phyloP scores from a whole-genome alignment of 805 yeast species.

The Geotrichum ghanense region DNA sequence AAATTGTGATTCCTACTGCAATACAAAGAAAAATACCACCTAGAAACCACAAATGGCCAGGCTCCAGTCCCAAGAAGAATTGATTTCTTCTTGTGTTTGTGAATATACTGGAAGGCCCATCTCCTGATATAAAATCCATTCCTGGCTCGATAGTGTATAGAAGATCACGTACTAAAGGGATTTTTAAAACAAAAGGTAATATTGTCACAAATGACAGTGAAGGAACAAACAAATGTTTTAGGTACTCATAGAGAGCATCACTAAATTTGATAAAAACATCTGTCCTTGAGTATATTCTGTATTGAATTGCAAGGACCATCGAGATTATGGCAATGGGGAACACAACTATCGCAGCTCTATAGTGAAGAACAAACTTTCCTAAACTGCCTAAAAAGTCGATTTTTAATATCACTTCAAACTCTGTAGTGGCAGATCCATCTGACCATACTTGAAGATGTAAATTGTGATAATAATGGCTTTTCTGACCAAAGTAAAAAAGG shows the following conservation, averaged over 20 bases:
- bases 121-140: constrained; percentile 17
- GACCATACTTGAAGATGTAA: constrained; percentile 23
- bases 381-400: constrained; percentile 49
- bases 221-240: constrained; percentile 20
- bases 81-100: constrained; percentile 29
- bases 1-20: constrained; percentile 32
- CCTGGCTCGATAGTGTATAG: constrained; percentile 39
- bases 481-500: constrained; percentile 2
- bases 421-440: constrained; percentile 15
- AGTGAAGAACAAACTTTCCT: constrained; percentile 56
- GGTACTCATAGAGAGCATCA: constrained; percentile 32
- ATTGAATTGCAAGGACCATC: constrained; percentile 43
- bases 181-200: constrained; percentile 19
- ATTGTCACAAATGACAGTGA: constrained; percentile 21
- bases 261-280: constrained; percentile 34
- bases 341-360: constrained; percentile 58
- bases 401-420: constrained; percentile 15
- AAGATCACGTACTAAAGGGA: constrained; percentile 28
- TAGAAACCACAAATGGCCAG: constrained; percentile 39
- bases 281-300: constrained; percentile 31
- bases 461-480: constrained; percentile 7
- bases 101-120: constrained; percentile 11
- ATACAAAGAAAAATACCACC: constrained; percentile 48
- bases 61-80: constrained; percentile 59
- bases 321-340: constrained; percentile 52